Base-by-base conservation (phyloP, 805 yeast species). In the Yamadazyma insecticola region DNA sequence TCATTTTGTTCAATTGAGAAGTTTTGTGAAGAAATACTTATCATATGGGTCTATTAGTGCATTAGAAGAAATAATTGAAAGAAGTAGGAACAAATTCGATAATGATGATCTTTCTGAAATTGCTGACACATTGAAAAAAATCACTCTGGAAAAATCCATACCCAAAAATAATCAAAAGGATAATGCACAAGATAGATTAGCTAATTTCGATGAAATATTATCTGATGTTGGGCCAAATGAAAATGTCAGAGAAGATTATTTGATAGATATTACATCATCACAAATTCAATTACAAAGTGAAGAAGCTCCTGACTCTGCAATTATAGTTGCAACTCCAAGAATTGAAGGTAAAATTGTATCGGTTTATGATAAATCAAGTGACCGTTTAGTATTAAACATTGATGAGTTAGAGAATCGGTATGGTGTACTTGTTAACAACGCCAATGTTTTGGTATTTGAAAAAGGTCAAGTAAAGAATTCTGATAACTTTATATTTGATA, bases 281-380 rank as follows among this genome's bases (percentile, higher is more conserved):
- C 72, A 66, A 34, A 65, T 66, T 26, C 72, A 66, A 37, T 41
- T 66, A 9, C 65, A 61, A 34, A 51, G 66, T 26, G 57, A 57
- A 8, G 67, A 60, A 17, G 41, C 43, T 13, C 57, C 63, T 3
- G 76, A 74, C 25, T 63, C 82, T 2, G 74, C 84, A 30, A 66
- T 87, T 9, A 53, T 88, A 20, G 65, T 89, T n/a, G 72, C 83
- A 2, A 74, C 95, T 0, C 92, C 90, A 8, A 66, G 63, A 24
- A 76, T 89, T 32, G 81, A 82, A 44, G 51, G 80, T 16, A 77
- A 82, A 39, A 74, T 83, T 7, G 56, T 86, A n/a, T 70, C 84
- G 2, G 74, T 88, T 26, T 70, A 69, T 36, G 74, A 75, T 22
- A 60, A 55, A 28, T 41, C 53, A 10, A 34, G 35, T 15, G 56